Evolutionary conservation across 2,329 filamentous ascomycete genomes (phyloP).

Genomic region (Claviceps digitariae): DNA sequence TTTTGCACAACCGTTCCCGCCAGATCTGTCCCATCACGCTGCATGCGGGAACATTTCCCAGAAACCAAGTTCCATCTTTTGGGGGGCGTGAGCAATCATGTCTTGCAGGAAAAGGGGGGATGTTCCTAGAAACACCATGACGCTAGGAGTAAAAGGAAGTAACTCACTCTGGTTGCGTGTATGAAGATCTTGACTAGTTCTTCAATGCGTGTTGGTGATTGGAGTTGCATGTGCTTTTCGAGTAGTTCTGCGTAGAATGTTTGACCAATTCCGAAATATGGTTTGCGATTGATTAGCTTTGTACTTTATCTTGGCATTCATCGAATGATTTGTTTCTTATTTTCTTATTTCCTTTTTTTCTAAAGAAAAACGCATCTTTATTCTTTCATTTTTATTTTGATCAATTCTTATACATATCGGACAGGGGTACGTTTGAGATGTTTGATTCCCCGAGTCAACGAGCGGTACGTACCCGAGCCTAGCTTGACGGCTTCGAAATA

Average conservation of each 20-base stretch:
- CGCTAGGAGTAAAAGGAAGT: background rate
- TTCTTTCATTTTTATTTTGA: background rate
- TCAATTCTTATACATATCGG: background rate
- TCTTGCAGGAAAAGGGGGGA: background rate
- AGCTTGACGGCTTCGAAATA: slow-evolving; percentile 59
- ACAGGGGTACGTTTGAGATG: background rate
- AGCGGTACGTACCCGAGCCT: slow-evolving; percentile 46
- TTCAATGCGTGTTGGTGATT: slow-evolving; percentile 64
- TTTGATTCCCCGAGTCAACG: background rate
- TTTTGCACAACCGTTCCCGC: background rate
- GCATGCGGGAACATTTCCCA: slow-evolving; percentile 40
- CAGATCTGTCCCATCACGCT: no score
- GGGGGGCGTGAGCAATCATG: background rate
- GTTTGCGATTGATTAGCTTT: background rate
- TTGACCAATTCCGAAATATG: background rate
- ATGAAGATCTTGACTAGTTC: slow-evolving; percentile 76
- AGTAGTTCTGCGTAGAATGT: slow-evolving; percentile 43
- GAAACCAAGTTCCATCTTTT: slow-evolving; percentile 39
- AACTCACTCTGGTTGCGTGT: slow-evolving; percentile 64
- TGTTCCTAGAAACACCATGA: no score
- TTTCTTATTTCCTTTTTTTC: background rate
- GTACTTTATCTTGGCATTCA: background rate
- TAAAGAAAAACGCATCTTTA: no score
- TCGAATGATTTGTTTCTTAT: background rate
- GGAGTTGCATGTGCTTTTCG: slow-evolving; percentile 58